Base-by-base conservation (phyloP, 2,329 filamentous ascomycete genomes). In the Aspergillus viridinutans region DNA sequence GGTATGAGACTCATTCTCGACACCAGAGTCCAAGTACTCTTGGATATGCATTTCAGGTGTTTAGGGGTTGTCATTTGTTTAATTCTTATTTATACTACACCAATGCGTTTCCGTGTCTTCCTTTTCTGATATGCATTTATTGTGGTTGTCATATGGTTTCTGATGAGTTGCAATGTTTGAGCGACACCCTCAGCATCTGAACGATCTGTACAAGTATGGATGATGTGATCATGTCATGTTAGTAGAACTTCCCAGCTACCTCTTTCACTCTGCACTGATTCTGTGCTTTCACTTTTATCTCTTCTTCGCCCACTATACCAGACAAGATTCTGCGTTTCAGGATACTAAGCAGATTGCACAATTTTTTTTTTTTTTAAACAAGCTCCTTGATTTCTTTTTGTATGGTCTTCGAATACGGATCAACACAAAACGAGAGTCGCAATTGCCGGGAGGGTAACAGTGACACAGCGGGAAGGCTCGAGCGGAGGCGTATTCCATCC, bases 151-250 rank as follows among this genome's bases (percentile, higher is more conserved):
- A 32, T 17, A 35, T 29, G 23, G 35, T 14, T 29, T 50, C 29
- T 35, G 26, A 50, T 50, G 48, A 29, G 26, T 50, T 35, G 14
- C 43, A 47, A 47, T 28, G 17, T 51, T 51, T 51, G 20, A 51
- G 20, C 49, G 35, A 40, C 29, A 28, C 23, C 20, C 23, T 51
- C 20, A 21, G 49, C 49, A 51, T 51, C 29, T 51, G 29, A 26
- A 51, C 17, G 49, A 40, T 63, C 53, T 63, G 59, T 64, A 62
- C 49, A 57, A 61, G 59, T 63, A 63, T 61, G 61, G 60, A 56
- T 60, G 52, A 64, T 59, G 59, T 57, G 60, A 61, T 47, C 60
- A 64, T 63, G 59, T 56, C 55, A 55, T 59, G 26, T 53, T 63
- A 63, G 58, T 63, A 64, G 58, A 64, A 52, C 57, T 43, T 50